A percentile compares a stretch with the other conserved stretches of the same genome.
Conservation (phyloP, 1,139 yeast species). For the Debaryomyces sp. region DNA sequence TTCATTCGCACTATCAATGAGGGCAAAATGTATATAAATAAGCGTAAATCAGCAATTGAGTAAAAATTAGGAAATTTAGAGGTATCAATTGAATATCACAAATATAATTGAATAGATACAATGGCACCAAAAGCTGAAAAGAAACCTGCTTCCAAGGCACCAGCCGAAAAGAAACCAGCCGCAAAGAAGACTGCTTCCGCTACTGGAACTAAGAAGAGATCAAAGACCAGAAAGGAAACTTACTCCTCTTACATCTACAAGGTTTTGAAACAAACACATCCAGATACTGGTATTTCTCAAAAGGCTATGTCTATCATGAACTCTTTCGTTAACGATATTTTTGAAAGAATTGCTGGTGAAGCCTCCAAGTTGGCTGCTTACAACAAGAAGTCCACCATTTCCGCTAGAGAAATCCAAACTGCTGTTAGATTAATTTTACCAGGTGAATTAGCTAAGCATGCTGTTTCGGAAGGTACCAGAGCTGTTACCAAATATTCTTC, state of each 20-base stretch:
- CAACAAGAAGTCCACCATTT: conserved; percentile 98
- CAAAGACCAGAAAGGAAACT: conserved; percentile 98
- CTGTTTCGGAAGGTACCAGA: conserved; percentile 99
- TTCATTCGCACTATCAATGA: conserved; percentile 2
- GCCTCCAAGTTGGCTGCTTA: conserved; percentile 99
- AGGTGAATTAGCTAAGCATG: conserved; percentile 99
- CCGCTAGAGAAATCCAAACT: conserved; percentile 99
- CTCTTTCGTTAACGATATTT: conserved; percentile 96
- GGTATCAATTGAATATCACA: background rate
- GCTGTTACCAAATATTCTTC: conserved; percentile 99
- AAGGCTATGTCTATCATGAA: conserved; percentile 99
- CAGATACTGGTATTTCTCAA: conserved; percentile 99
- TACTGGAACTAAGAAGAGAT: conserved; percentile 88
- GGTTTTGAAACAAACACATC: conserved; percentile 98
- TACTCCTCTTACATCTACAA: conserved; percentile 98
- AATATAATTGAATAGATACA: conserved; percentile 23
- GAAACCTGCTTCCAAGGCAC: conserved; percentile 98
- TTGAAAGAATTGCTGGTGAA: conserved; percentile 95
- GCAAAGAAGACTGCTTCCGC: conserved; percentile 87
- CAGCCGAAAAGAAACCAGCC: conserved; percentile 95
- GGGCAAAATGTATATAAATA: conserved; percentile 18
- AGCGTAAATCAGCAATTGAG: conserved; percentile 8
- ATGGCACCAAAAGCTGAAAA: conserved; percentile 99
- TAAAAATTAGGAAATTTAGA: background rate
- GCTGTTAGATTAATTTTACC: conserved; percentile 99